Percentiles rank a stretch among this genome's conserved stretches.
phyloP scores from a whole-genome alignment of 2,329 filamentous ascomycete species.

The Chaetoscypha palmicola region DNA sequence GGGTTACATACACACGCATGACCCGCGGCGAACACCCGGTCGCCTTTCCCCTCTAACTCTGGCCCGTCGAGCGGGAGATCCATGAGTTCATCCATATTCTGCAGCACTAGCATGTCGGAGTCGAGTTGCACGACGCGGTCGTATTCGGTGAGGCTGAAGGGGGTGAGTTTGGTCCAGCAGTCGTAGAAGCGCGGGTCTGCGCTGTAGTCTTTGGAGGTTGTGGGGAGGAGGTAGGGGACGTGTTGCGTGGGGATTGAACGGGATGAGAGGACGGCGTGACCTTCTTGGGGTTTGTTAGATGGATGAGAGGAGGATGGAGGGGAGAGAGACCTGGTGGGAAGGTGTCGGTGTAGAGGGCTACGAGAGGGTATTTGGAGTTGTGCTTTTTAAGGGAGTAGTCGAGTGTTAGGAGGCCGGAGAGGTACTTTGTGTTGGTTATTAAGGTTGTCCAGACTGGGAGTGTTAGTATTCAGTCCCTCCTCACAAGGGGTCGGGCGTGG shows the following conservation, averaged over 20 bases:
- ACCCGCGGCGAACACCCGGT: constrained; percentile 70
- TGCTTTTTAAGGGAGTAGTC: constrained; percentile 65
- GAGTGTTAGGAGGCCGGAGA: constrained; percentile 75
- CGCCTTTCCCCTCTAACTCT: constrained; percentile 40
- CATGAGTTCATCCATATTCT: constrained; percentile 92
- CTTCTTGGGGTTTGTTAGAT: constrained; percentile 34
- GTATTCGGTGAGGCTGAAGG: constrained; percentile 72
- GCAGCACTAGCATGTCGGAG: constrained; percentile 76
- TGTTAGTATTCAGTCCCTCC: background rate
- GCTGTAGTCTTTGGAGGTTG: constrained; percentile 57
- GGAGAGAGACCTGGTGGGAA: constrained; percentile 56
- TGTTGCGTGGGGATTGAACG: constrained; percentile 63
- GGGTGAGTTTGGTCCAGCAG: constrained; percentile 80
- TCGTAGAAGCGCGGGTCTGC: constrained; percentile 82
- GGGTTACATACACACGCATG: constrained; percentile 88
- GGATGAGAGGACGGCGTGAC: constrained; percentile 59
- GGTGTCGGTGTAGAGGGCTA: constrained; percentile 75
- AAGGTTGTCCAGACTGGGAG: constrained; percentile 75
- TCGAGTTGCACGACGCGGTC: constrained; percentile 76
- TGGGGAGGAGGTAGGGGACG: constrained; percentile 67
- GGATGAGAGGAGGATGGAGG: background rate
- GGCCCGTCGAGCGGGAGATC: constrained; percentile 63
- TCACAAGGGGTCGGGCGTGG: too few species aligned
- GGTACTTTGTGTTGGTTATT: constrained; percentile 78
- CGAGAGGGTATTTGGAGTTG: constrained; percentile 64